These are phyloP conservation scores for Lachancea lanzarotensis DNA, from an alignment of 805 yeast species.

Conservation along the genomic window DNA sequence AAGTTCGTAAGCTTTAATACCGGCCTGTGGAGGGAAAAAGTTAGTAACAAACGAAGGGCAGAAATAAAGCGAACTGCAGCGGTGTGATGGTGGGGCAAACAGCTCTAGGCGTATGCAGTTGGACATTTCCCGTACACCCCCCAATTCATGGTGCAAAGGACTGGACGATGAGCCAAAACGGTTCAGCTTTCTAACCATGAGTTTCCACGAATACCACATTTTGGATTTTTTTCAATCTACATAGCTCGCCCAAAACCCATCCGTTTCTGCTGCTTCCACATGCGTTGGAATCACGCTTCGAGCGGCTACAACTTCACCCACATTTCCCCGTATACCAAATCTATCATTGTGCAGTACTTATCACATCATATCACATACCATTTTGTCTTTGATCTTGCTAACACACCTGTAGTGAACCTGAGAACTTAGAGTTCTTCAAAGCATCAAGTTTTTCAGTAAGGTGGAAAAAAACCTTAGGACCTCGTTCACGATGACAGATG, in stretches of 20 bases:
- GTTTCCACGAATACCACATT: background rate
- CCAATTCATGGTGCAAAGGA: no score
- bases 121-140: no score
- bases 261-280: background rate
- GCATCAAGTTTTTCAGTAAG: background rate
- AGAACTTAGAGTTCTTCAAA: background rate
- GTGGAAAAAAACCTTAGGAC: background rate
- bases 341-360: background rate
- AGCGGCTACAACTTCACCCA: background rate
- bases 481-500: no score
- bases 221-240: background rate
- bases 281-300: background rate
- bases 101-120: no score
- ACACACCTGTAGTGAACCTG: background rate
- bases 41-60: background rate
- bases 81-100: background rate
- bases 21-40: conserved; percentile 47
- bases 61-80: background rate
- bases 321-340: background rate
- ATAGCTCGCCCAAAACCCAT: background rate
- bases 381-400: conserved; percentile 7
- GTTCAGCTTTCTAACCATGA: no score
- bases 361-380: conserved; percentile 3
- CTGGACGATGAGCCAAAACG: no score
- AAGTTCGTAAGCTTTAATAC: conserved; percentile 91